Percentiles rank a stretch among this genome's conserved stretches.
These are phyloP conservation scores for Phellopilus nigrolimitatus DNA, from an alignment of 1,284 basidiomycete species.

Conservation along the genomic window DNA sequence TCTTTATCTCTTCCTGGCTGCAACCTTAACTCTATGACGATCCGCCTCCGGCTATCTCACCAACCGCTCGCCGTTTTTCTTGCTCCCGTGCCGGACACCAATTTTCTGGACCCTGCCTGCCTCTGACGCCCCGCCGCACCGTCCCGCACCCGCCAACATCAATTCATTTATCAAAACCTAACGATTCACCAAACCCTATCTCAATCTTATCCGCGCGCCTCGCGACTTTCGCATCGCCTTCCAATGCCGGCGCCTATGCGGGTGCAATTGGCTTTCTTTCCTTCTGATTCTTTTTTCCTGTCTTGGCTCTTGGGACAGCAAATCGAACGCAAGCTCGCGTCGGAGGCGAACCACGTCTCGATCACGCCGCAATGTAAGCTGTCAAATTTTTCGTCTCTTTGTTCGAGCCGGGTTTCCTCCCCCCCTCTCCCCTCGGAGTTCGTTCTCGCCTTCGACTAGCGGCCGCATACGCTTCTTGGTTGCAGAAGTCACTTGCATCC, in stretches of 20 bases:
- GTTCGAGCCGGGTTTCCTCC: neutral
- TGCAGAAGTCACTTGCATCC: too few relatives aligned
- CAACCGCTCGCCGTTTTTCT: too few relatives aligned
- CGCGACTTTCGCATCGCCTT: neutral
- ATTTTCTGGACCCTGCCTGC: too few relatives aligned
- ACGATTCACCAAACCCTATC: neutral
- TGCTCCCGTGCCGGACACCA: too few relatives aligned
- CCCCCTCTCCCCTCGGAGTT: neutral
- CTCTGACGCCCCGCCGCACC: too few relatives aligned
- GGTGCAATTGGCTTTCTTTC: too few relatives aligned
- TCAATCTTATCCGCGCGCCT: neutral
- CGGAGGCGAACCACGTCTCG: constrained; percentile 56
- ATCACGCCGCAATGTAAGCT: constrained; percentile 71
- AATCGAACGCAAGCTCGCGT: constrained; percentile 75
- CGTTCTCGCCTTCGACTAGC: neutral
- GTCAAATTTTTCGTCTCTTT: constrained; percentile 16
- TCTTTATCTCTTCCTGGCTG: neutral
- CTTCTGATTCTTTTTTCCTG: neutral
- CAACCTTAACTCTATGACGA: too few relatives aligned
- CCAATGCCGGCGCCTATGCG: too few relatives aligned
- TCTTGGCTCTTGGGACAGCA: too few relatives aligned
- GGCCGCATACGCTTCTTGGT: too few relatives aligned
- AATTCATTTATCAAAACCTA: neutral
- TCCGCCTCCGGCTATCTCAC: too few relatives aligned
- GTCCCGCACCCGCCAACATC: too few relatives aligned